phyloP scores from a whole-genome alignment of 805 yeast species.

The Myxozyma monticola region DNA sequence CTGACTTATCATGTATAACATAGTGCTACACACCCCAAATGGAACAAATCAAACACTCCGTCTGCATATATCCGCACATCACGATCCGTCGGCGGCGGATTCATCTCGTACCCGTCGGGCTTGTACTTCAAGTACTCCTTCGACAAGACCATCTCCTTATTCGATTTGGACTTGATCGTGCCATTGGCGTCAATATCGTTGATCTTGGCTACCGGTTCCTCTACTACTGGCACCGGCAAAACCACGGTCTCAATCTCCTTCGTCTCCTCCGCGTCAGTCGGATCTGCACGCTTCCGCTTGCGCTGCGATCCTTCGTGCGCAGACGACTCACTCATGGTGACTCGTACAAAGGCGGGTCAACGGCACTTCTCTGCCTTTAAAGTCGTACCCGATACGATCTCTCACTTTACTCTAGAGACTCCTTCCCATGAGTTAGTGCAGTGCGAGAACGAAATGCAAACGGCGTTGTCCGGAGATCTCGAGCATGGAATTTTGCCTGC shows the following conservation, averaged over 20 bases:
- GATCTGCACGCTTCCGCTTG: neutral
- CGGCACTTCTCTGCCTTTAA: neutral
- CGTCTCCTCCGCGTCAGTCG: neutral
- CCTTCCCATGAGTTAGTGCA: too few relatives aligned
- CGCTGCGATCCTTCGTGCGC: neutral
- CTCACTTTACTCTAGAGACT: too few relatives aligned
- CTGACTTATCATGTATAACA: too few relatives aligned
- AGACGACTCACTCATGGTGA: too few relatives aligned
- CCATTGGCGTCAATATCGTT: conserved; percentile 14
- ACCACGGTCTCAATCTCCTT: too few relatives aligned
- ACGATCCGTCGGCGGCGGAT: conserved; percentile 79
- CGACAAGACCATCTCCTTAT: conserved; percentile 20
- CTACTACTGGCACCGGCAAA: neutral
- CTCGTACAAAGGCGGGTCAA: too few relatives aligned
- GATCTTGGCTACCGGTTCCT: neutral
- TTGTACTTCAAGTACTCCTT: conserved; percentile 25
- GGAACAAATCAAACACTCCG: conserved; percentile 96
- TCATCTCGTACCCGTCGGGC: conserved; percentile 45
- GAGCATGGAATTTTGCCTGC: too few relatives aligned
- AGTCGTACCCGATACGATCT: too few relatives aligned
- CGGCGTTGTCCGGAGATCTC: too few relatives aligned
- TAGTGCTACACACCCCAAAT: conserved; percentile 66
- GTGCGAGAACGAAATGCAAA: too few relatives aligned
- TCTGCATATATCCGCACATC: conserved; percentile 96
- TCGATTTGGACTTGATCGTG: conserved; percentile 15